These are phyloP conservation scores for Schizonepeta tenuifolia DNA, from an alignment of 257 asterid genomes.

Conservation along the genomic window DNA sequence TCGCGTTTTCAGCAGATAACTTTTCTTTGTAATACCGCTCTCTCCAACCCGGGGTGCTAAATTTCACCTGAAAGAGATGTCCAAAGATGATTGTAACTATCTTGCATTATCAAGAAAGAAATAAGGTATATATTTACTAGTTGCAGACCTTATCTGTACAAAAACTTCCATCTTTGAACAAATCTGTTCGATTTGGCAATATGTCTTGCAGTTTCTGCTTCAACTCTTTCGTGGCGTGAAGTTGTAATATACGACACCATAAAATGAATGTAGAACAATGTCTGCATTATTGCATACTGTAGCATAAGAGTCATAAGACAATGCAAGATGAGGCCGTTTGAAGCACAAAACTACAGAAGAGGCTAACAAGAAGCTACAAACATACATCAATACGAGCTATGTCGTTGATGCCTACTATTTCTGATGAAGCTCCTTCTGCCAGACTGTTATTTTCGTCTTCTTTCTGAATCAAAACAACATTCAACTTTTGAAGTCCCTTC, in stretches of 20 bases:
- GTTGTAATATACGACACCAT: not conserved
- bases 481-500: not conserved
- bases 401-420: constrained; percentile 1
- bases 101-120: not conserved
- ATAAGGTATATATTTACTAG: not conserved
- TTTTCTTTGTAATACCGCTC: constrained; percentile 57
- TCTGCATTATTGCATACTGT: not conserved
- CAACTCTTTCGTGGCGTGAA: constrained; percentile 38
- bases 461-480: constrained; percentile 31
- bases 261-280: not conserved
- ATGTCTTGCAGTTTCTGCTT: constrained; percentile 42
- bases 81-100: not conserved
- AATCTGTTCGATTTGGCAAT: constrained; percentile 32
- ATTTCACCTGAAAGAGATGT: constrained; percentile 47
- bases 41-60: constrained; percentile 50
- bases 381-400: constrained; percentile 26
- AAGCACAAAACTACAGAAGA: not conserved
- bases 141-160: constrained; percentile 46
- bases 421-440: constrained; percentile 27
- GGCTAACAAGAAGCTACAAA: not conserved
- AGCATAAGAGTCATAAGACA: not conserved
- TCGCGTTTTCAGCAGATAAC: constrained; percentile 40
- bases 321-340: not conserved
- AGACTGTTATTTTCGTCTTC: constrained; percentile 14
- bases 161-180: constrained; percentile 41